A percentile compares a stretch with the other conserved stretches of the same genome.
Conservation (phyloP, 305 asterid genomes). For the Fraxinus latifolia region DNA sequence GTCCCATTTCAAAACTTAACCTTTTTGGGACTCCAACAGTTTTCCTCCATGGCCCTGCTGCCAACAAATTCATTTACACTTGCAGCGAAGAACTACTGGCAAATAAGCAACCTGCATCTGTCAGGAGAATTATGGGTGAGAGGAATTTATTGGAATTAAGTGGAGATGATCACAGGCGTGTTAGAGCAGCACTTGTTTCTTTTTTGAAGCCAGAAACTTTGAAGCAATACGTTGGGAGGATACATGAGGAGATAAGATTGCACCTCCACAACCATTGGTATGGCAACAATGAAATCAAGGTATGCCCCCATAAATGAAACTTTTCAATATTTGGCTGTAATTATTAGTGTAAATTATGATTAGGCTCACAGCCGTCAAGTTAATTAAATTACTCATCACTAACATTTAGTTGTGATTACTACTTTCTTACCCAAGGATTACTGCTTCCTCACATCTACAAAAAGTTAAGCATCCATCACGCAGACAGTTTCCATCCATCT, state of each 20-base stretch:
- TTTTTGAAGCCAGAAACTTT: constrained; percentile 34
- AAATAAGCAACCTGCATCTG: constrained; percentile 20
- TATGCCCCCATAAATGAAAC: not conserved
- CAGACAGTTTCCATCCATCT: too few relatives aligned
- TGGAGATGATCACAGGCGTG: constrained; percentile 29
- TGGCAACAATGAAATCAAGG: constrained; percentile 14
- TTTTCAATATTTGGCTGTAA: not conserved
- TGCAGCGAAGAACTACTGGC: constrained; percentile 20
- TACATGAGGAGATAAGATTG: constrained; percentile 22
- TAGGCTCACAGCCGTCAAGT: too few relatives aligned
- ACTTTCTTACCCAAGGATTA: too few relatives aligned
- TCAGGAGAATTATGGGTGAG: constrained; percentile 25
- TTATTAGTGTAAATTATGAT: not conserved
- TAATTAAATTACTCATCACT: too few relatives aligned
- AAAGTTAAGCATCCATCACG: too few relatives aligned
- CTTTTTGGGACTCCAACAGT: constrained; percentile 28
- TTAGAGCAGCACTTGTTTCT: constrained; percentile 29
- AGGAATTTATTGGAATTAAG: constrained; percentile 28
- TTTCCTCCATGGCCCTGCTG: constrained; percentile 28
- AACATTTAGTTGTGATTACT: too few relatives aligned
- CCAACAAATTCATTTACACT: constrained; percentile 29
- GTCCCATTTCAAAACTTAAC: constrained; percentile 29
- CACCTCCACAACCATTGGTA: constrained; percentile 21
- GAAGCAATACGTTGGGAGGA: constrained; percentile 19
- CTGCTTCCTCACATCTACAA: too few relatives aligned